Conservation (phyloP, 169 alveolate genomes). For the Perkinsus marinus region DNA sequence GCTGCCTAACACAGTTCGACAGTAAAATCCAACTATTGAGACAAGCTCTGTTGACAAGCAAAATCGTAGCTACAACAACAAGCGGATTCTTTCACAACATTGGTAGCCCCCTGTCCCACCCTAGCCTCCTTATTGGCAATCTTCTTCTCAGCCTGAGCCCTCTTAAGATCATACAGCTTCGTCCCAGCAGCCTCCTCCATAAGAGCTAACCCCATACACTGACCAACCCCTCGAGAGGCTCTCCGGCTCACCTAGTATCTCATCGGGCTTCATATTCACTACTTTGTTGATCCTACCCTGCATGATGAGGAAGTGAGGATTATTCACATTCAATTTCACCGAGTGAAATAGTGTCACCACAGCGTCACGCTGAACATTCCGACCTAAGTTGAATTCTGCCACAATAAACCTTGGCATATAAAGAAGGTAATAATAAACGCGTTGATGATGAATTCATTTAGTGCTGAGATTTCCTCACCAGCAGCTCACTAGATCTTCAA, state of each 20-base stretch:
- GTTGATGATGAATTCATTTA: too few species aligned
- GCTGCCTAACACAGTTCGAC: slow-evolving; percentile 14
- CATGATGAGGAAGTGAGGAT: slow-evolving; percentile 95
- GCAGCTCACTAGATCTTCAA: too few species aligned
- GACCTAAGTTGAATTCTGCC: too few species aligned
- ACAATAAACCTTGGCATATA: too few species aligned
- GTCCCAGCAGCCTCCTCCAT: slow-evolving; percentile 98
- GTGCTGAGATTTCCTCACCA: too few species aligned
- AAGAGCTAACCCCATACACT: slow-evolving; percentile 12
- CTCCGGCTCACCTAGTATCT: slow-evolving; percentile 55
- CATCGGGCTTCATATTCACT: slow-evolving; percentile 93
- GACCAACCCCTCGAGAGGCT: too few species aligned
- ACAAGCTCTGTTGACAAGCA: too few species aligned
- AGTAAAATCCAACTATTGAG: too few species aligned
- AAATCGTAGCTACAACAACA: too few species aligned
- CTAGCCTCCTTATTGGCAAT: slow-evolving; percentile 75
- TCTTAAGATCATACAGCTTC: slow-evolving; percentile 81
- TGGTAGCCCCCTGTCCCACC: too few species aligned
- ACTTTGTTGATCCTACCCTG: slow-evolving; percentile 96
- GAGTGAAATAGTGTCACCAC: slow-evolving; percentile 79
- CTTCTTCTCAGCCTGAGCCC: slow-evolving; percentile 72
- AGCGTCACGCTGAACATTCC: slow-evolving; percentile 55
- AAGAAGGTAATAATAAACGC: too few species aligned
- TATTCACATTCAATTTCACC: slow-evolving; percentile 89
- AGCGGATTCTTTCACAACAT: too few species aligned